phyloP scores from a whole-genome alignment of 2,329 filamentous ascomycete genomes.

The Fusarium sp. region DNA sequence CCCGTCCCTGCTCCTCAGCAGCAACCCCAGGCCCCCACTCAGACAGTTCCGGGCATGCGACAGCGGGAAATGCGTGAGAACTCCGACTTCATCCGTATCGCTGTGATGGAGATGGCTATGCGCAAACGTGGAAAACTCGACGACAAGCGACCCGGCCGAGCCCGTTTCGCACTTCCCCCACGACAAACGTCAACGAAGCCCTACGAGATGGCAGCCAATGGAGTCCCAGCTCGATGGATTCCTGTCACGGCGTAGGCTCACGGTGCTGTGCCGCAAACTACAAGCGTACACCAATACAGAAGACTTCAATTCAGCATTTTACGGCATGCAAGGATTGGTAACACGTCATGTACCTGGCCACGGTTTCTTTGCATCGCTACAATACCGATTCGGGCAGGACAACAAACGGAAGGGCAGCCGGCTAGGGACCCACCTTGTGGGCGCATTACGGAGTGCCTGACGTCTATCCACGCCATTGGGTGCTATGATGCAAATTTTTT shows the following conservation, averaged over 20 bases:
- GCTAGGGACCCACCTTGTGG: conserved; percentile 24
- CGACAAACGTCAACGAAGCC: conserved; percentile 67
- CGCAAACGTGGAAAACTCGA: conserved; percentile 76
- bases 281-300: conserved; percentile 10
- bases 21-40: conserved; percentile 52
- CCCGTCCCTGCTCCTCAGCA: conserved; percentile 51
- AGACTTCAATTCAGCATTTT: conserved; percentile 15
- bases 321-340: conserved; percentile 24
- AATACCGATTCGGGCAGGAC: conserved; percentile 45
- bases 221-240: conserved; percentile 73
- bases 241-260: conserved; percentile 51
- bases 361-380: conserved; percentile 47
- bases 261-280: conserved; percentile 16
- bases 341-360: conserved; percentile 50
- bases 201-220: conserved; percentile 71
- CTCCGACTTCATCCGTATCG: conserved; percentile 78
- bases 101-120: conserved; percentile 82
- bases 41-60: conserved; percentile 64
- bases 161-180: conserved; percentile 78
- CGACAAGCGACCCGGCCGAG: conserved; percentile 75
- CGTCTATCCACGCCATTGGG: conserved; percentile 44
- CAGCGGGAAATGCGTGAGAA: conserved; percentile 80
- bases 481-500: conserved; percentile 50
- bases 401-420: conserved; percentile 31
- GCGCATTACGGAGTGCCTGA: conserved; percentile 35